These are phyloP conservation scores for Diversispora epigaea DNA, from an alignment of 192 early-diverging fungal species.

Conservation along the genomic window DNA sequence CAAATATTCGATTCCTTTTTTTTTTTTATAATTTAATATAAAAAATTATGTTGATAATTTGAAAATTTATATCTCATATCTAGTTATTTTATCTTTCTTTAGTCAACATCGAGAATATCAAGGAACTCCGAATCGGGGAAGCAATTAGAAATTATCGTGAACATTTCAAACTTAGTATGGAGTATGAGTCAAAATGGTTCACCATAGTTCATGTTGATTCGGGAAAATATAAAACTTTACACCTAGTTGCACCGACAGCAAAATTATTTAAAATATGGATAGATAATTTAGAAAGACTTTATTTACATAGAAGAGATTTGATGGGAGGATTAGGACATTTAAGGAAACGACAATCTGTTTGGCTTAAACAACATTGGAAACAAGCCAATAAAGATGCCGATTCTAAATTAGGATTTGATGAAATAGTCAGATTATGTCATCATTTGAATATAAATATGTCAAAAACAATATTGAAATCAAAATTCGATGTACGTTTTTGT, in stretches of 20 bases:
- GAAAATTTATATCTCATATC: slow-evolving; percentile 4
- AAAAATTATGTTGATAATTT: not conserved
- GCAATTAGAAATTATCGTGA: slow-evolving; percentile 44
- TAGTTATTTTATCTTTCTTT: not conserved
- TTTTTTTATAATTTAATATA: not conserved
- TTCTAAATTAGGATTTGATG: slow-evolving; percentile 45
- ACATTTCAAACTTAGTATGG: slow-evolving; percentile 37
- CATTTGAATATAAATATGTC: slow-evolving; percentile 69
- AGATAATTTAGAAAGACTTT: slow-evolving; percentile 41
- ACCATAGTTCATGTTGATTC: slow-evolving; percentile 45
- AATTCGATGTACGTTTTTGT: slow-evolving; percentile 48
- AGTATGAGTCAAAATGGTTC: slow-evolving; percentile 44
- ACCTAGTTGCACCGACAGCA: slow-evolving; percentile 43
- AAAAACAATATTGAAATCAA: slow-evolving; percentile 57
- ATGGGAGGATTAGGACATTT: slow-evolving; percentile 42
- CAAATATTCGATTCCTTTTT: not conserved
- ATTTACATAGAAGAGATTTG: slow-evolving; percentile 41
- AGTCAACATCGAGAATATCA: slow-evolving; percentile 52
- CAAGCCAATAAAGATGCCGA: slow-evolving; percentile 47
- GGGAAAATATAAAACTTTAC: slow-evolving; percentile 48
- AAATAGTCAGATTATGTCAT: slow-evolving; percentile 42
- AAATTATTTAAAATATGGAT: slow-evolving; percentile 44
- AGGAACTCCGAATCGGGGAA: slow-evolving; percentile 45
- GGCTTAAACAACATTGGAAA: slow-evolving; percentile 48
- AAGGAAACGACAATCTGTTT: slow-evolving; percentile 40